A percentile compares a stretch with the other conserved stretches of the same genome.
Evolutionary conservation across 2,329 filamentous ascomycete genomes (phyloP).

Genomic region (Exophiala sp.): DNA sequence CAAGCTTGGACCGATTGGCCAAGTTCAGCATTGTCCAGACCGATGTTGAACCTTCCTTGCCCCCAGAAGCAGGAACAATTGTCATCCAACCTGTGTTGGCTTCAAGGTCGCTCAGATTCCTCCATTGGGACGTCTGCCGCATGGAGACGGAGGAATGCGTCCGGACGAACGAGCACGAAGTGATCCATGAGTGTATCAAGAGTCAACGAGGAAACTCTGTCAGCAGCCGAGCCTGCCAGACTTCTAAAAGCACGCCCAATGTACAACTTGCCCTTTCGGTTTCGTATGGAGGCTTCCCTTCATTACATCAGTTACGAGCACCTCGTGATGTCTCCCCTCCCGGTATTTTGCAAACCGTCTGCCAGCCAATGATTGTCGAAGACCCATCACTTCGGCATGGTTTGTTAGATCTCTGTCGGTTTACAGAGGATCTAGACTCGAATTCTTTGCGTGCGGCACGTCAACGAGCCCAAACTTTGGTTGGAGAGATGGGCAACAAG

Average conservation of each 20-base stretch:
- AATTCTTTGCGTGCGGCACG: conserved; percentile 42
- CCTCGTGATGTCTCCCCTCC: conserved; percentile 42
- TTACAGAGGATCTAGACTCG: conserved; percentile 35
- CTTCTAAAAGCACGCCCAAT: conserved; percentile 12
- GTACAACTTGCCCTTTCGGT: conserved; percentile 31
- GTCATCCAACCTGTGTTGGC: conserved; percentile 46
- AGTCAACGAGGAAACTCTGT: background rate
- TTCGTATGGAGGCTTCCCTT: conserved; percentile 39
- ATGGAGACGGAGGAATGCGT: conserved; percentile 30
- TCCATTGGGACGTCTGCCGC: conserved; percentile 59
- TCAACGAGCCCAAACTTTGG: conserved; percentile 38
- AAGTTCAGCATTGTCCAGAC: conserved; percentile 50
- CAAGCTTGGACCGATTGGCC: conserved; percentile 42
- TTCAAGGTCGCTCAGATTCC: conserved; percentile 44
- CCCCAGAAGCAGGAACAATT: conserved; percentile 29
- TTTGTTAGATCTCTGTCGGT: conserved; percentile 33
- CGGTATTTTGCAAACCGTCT: conserved; percentile 41
- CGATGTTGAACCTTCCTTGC: conserved; percentile 43
- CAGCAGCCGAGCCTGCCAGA: background rate
- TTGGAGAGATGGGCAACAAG: background rate
- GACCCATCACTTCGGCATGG: conserved; percentile 38
- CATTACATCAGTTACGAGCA: conserved; percentile 37
- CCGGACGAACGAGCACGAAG: background rate
- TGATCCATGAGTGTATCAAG: background rate
- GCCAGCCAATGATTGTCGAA: conserved; percentile 36